Evolutionary conservation across 2,329 filamentous ascomycete genomes (phyloP).

Genomic region (Pseudogymnoascus sp.): DNA sequence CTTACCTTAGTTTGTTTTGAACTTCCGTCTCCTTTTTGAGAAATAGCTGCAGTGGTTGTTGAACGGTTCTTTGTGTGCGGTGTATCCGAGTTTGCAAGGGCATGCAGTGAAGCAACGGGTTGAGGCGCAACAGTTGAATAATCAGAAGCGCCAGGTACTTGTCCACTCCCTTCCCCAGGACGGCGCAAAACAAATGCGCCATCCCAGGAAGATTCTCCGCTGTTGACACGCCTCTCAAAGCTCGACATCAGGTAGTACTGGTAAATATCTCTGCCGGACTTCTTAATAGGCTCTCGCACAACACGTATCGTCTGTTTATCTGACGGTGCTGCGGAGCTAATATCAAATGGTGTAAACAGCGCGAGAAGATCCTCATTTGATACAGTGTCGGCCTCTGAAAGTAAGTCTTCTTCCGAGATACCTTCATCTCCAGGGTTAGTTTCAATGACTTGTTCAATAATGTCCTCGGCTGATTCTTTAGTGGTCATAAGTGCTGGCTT

Average conservation of each 20-base stretch:
- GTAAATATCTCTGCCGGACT: background rate
- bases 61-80: background rate
- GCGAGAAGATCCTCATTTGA: background rate
- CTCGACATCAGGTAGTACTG: background rate
- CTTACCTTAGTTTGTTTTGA: background rate
- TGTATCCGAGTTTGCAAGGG: background rate
- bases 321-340: no score
- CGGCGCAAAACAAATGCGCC: background rate
- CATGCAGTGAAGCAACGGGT: background rate
- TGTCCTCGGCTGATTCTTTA: slow-evolving; percentile 1
- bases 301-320: slow-evolving; percentile 1
- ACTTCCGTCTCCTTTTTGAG: background rate
- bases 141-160: background rate
- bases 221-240: slow-evolving; percentile 1
- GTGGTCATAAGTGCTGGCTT: background rate
- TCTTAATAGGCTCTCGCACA: slow-evolving; percentile 6
- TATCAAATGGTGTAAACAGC: background rate
- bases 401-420: background rate
- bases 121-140: background rate
- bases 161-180: slow-evolving; percentile 7
- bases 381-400: background rate
- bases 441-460: background rate
- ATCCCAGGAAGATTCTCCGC: slow-evolving; percentile 3
- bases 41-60: background rate
- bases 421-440: slow-evolving; percentile 1